Conservation (phyloP, 495 filamentous ascomycete species). For the Aspergillus incahuasiensis region DNA sequence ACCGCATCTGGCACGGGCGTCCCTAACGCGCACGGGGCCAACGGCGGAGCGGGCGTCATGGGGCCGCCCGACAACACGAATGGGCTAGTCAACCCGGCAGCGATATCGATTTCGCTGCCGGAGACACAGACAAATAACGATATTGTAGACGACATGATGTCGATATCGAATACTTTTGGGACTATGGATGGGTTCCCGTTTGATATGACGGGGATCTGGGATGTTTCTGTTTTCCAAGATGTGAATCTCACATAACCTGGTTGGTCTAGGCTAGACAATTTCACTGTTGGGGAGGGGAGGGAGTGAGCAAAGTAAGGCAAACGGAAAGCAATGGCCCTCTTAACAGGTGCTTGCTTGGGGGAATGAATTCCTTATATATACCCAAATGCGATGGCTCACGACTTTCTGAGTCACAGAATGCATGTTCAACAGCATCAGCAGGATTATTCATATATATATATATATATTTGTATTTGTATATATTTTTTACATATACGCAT, state of each 20-base stretch:
- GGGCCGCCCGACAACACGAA: slow-evolving; percentile 11
- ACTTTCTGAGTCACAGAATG: background rate
- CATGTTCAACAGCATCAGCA: slow-evolving; percentile 7
- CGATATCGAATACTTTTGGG: slow-evolving; percentile 45
- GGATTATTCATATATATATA: no score
- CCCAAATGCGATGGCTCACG: background rate
- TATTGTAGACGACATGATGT: slow-evolving; percentile 51
- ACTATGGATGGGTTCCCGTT: slow-evolving; percentile 50
- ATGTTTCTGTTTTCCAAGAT: slow-evolving; percentile 46
- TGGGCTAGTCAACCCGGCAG: slow-evolving; percentile 40
- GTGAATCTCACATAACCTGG: slow-evolving; percentile 33
- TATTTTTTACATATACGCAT: no score
- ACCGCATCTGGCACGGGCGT: background rate
- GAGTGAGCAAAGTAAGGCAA: background rate
- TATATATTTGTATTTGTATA: no score
- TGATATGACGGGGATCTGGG: slow-evolving; percentile 50
- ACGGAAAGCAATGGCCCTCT: background rate
- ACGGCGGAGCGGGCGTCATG: background rate
- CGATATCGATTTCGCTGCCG: slow-evolving; percentile 42
- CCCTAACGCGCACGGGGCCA: background rate
- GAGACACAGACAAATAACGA: slow-evolving; percentile 49
- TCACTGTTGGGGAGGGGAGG: background rate
- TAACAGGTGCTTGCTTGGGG: background rate
- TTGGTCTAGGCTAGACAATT: background rate
- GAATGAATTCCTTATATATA: background rate